Evolutionary conservation across 345 rosid species (phyloP).

Genomic region (Excoecaria agallocha): DNA sequence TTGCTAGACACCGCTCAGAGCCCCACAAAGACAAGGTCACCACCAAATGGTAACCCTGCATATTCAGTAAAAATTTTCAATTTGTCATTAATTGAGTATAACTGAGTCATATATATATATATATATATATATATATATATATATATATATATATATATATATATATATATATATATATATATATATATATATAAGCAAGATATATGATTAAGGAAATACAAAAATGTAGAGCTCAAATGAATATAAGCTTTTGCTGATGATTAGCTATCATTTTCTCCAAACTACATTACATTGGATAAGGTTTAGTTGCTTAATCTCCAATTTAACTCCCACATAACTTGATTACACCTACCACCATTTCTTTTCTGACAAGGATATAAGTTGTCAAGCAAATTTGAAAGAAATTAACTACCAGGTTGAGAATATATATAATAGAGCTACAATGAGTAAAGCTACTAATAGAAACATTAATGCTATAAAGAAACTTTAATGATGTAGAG

Average conservation of each 20-base stretch:
- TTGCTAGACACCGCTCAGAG: too few relatives aligned
- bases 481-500: too few relatives aligned
- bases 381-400: slow-evolving; percentile 33
- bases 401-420: not conserved
- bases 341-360: slow-evolving; percentile 20
- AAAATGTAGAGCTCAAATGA: slow-evolving; percentile 12
- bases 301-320: not conserved
- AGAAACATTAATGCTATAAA: not conserved
- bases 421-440: not conserved
- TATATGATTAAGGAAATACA: slow-evolving; percentile 15
- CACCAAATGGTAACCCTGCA: not conserved
- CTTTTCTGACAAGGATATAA: slow-evolving; percentile 54
- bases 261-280: slow-evolving; percentile 11
- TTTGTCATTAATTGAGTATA: not conserved
- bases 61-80: not conserved
- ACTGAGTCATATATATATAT: not conserved
- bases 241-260: slow-evolving; percentile 13
- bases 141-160: too few relatives aligned
- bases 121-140: too few relatives aligned
- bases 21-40: too few relatives aligned
- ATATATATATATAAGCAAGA: not conserved
- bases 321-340: not conserved
- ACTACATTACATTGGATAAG: not conserved
- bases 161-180: too few relatives aligned
- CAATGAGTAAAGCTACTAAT: not conserved